These are phyloP conservation scores for Maudiozyma bulderi DNA, from an alignment of 805 yeast species.

Conservation along the genomic window DNA sequence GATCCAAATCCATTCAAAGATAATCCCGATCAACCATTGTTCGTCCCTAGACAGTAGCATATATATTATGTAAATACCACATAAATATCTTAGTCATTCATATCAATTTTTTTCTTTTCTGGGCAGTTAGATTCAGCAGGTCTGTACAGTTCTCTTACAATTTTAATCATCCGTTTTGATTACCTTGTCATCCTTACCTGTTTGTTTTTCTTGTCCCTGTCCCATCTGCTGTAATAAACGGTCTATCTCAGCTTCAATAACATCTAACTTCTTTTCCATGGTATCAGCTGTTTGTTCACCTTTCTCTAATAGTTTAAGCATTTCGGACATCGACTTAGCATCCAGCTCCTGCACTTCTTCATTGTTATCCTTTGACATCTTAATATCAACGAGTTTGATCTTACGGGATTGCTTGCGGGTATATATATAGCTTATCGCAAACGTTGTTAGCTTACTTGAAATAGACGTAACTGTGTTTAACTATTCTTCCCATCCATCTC, in stretches of 20 bases:
- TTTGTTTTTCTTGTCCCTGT: background rate
- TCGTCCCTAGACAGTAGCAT: constrained; percentile 9
- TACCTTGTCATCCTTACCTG: background rate
- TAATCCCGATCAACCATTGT: constrained; percentile 37
- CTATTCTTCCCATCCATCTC: no score
- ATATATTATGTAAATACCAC: background rate
- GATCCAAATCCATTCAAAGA: constrained; percentile 65
- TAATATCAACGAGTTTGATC: background rate
- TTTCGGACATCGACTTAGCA: constrained; percentile 48
- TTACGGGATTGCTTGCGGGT: background rate
- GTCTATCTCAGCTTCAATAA: constrained; percentile 41
- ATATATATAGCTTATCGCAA: no score
- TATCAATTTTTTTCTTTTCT: background rate
- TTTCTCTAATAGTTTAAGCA: constrained; percentile 51
- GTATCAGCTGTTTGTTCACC: constrained; percentile 46
- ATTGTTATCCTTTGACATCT: constrained; percentile 1
- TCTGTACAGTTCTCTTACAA: background rate
- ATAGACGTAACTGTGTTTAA: no score
- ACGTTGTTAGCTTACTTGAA: background rate
- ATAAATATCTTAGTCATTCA: background rate
- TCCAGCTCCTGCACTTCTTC: constrained; percentile 43
- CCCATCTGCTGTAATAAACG: constrained; percentile 5
- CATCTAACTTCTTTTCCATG: constrained; percentile 55
- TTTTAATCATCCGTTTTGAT: background rate
- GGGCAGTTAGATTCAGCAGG: background rate